phyloP scores from a whole-genome alignment of 371 early-diverging fungal species.

The Mucor irregularis region DNA sequence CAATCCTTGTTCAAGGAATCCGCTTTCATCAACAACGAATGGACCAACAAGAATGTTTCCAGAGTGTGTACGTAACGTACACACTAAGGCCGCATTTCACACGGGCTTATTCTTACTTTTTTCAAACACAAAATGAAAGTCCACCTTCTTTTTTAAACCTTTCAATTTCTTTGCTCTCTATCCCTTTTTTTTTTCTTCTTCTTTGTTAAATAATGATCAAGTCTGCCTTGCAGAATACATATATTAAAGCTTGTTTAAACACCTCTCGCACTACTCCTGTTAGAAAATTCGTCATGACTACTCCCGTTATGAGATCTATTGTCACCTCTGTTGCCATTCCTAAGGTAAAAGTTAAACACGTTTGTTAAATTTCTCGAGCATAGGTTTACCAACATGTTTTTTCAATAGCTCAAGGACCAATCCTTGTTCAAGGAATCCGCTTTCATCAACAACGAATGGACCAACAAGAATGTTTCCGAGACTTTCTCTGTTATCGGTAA shows the following conservation, averaged over 20 bases:
- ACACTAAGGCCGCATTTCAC: too few species aligned
- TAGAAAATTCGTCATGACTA: constrained; percentile 15
- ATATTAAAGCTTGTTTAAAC: constrained; percentile 36
- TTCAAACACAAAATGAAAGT: not conserved
- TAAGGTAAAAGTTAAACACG: constrained; percentile 30
- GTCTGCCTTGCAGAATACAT: constrained; percentile 31
- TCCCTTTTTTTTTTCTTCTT: constrained; percentile 7
- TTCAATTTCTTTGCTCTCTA: too few species aligned
- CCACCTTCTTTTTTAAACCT: not conserved
- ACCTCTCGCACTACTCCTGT: constrained; percentile 13
- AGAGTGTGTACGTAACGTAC: too few species aligned
- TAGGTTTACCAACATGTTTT: too few species aligned
- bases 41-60: constrained; percentile 49
- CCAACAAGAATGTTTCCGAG: constrained; percentile 34
- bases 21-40: constrained; percentile 60
- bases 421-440: constrained; percentile 51
- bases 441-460: constrained; percentile 62
- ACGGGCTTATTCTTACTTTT: not conserved
- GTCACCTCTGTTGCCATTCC: constrained; percentile 30
- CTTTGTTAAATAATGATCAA: constrained; percentile 16
- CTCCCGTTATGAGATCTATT: constrained; percentile 11
- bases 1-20: constrained; percentile 46
- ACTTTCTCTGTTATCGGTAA: constrained; percentile 52
- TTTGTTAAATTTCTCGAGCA: not conserved
- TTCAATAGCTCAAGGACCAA: constrained; percentile 52